Conservation (phyloP, 805 yeast genomes). For the Komagataella pseudopastoris region DNA sequence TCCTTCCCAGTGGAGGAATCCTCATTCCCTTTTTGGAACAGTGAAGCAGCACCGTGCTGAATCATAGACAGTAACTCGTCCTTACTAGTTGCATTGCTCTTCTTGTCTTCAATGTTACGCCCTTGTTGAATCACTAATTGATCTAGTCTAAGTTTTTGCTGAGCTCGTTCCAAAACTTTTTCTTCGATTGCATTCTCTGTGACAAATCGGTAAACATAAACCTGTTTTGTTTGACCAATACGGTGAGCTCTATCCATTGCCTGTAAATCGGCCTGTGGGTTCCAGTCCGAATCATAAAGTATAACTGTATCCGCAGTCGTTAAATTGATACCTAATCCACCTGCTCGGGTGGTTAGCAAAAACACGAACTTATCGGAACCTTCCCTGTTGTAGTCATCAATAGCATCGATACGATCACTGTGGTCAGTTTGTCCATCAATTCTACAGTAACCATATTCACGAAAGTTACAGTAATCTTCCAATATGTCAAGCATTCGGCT, state of each 20-base stretch:
- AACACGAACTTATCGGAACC: slow-evolving; percentile 63
- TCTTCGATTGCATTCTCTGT: slow-evolving; percentile 80
- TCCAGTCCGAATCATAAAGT: slow-evolving; percentile 75
- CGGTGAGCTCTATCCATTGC: slow-evolving; percentile 88
- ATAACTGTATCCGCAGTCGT: slow-evolving; percentile 70
- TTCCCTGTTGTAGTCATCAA: slow-evolving; percentile 82
- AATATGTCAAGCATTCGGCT: slow-evolving; percentile 68
- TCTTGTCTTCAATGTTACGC: slow-evolving; percentile 25
- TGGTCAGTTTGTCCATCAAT: slow-evolving; percentile 81
- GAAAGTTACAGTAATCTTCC: slow-evolving; percentile 65
- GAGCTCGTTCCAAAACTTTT: slow-evolving; percentile 68
- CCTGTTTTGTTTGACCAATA: slow-evolving; percentile 79
- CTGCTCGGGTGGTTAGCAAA: slow-evolving; percentile 72
- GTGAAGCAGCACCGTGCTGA: slow-evolving; percentile 90
- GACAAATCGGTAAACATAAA: slow-evolving; percentile 61
- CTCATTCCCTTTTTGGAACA: slow-evolving; percentile 37
- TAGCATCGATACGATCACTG: slow-evolving; percentile 58
- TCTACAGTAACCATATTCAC: slow-evolving; percentile 61
- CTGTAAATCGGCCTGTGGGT: slow-evolving; percentile 80
- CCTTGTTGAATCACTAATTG: slow-evolving; percentile 79
- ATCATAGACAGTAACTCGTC: slow-evolving; percentile 91
- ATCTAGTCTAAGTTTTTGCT: slow-evolving; percentile 66
- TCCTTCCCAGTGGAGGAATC: slow-evolving; percentile 10
- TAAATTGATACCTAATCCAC: slow-evolving; percentile 79
- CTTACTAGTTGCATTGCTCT: slow-evolving; percentile 25